Evolutionary conservation across 202 grass and related monocot species (phyloP), one percentile per base, ranked within the genome.

Genomic region (Dendrocalamus latiflorus): DNA sequence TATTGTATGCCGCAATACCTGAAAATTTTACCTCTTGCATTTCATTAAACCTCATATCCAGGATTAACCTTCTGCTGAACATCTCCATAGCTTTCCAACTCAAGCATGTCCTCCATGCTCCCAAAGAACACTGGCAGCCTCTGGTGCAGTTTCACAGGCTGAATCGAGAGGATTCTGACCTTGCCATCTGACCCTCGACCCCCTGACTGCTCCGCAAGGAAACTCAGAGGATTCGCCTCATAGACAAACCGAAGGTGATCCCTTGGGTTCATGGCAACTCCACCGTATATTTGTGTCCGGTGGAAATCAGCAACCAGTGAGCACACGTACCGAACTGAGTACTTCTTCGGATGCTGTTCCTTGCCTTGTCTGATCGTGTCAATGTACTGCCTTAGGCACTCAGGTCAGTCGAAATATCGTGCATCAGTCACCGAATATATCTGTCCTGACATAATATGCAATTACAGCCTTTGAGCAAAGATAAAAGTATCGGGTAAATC

Each of bases 371-470:
- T 87, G 36, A 99, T 91, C 3, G 83, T 92, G 77, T 99, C 96
- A 30, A 99, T 99, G 54, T 99, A 99, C 65, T 79, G 82, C 69
- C 87, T 94, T 84, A 95, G 87, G 61, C 91, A 93, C 54, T 99
- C 89, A 1, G 96, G 93, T 93, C 93, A 99, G 68, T 99, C 91
- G 14, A 99, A 99, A 75, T 96, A 99, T 6, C 93, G 74, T 3
- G 93, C 96, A 30, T 99, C 96, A 84, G 94, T 96, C 66, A 99
- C 96, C 1, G 93, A 99, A 74, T 95, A 96, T 93, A 96, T 96
- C 75, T 99, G 93, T 68, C 96, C 93, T 93, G 95, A 24, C 65
- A 81, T 51, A 54, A 53, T 24, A 47, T 72, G 20, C 25, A 76
- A 61, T 43, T 74, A 8, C 53, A 68, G n/a, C 45, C n/a, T 82